Percentiles rank a stretch among this genome's conserved stretches.
Conservation (phyloP, 2,329 filamentous ascomycete species). For the Neoarthrinium moseri region DNA sequence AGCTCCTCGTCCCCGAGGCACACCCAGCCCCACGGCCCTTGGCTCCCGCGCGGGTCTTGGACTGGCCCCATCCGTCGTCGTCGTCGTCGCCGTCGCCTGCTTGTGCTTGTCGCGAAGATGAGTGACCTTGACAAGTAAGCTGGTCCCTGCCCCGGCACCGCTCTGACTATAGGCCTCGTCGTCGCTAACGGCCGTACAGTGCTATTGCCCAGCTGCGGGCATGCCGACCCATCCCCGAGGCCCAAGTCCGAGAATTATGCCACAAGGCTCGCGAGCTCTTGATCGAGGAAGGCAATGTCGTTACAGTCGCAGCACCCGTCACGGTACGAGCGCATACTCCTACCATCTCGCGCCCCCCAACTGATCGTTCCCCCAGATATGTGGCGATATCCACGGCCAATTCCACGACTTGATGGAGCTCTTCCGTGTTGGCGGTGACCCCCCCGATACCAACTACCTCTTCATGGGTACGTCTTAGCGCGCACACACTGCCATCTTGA, state of each 20-base stretch:
- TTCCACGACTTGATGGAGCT: constrained; percentile 98
- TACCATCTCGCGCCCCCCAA: constrained; percentile 6
- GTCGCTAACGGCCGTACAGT: constrained; percentile 43
- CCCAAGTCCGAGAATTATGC: constrained; percentile 92
- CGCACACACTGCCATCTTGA: background rate
- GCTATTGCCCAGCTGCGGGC: constrained; percentile 94
- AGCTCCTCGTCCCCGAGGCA: no score
- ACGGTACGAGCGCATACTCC: constrained; percentile 57
- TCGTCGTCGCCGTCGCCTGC: no score
- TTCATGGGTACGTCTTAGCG: constrained; percentile 72
- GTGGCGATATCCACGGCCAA: constrained; percentile 94
- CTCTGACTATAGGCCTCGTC: background rate
- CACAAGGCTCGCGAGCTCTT: constrained; percentile 95
- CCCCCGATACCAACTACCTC: constrained; percentile 93
- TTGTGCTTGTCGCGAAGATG: constrained; percentile 53
- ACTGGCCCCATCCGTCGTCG: background rate
- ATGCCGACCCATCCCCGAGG: constrained; percentile 93
- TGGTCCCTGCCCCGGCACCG: constrained; percentile 5
- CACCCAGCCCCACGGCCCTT: no score
- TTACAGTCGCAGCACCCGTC: constrained; percentile 90
- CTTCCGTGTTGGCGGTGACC: constrained; percentile 88
- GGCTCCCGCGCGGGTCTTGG: background rate
- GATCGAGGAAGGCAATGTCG: constrained; percentile 97
- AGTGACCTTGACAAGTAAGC: constrained; percentile 89
- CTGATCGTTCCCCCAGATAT: constrained; percentile 65